phyloP scores from a whole-genome alignment of 208 protist genomes.

The Blastocrithidia nonstop region DNA sequence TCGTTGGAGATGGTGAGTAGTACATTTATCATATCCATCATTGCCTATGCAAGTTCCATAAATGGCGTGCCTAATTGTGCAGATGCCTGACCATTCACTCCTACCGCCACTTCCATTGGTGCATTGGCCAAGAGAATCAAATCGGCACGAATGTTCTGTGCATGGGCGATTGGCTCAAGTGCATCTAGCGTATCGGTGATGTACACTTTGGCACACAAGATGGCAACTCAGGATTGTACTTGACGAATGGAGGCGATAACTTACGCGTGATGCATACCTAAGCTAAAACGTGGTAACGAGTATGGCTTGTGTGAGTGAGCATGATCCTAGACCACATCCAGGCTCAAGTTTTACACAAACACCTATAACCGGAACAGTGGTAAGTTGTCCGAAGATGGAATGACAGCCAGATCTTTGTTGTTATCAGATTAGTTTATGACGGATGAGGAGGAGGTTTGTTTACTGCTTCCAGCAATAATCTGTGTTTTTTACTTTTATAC shows the following conservation, averaged over 20 bases:
- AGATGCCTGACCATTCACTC: conserved; percentile 21
- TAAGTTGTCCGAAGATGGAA: conserved; percentile 10
- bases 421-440: no score
- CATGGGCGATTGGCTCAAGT: conserved; percentile 26
- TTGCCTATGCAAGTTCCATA: conserved; percentile 53
- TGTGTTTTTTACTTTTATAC: no score
- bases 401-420: neutral
- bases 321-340: conserved; percentile 62
- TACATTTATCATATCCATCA: conserved; percentile 70
- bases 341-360: conserved; percentile 31
- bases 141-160: conserved; percentile 14
- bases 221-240: conserved; percentile 18
- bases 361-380: conserved; percentile 44
- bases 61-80: conserved; percentile 51
- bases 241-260: conserved; percentile 42
- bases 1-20: conserved; percentile 18
- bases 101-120: conserved; percentile 14
- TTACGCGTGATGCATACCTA: conserved; percentile 31
- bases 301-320: conserved; percentile 10
- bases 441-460: no score
- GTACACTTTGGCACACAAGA: conserved; percentile 30
- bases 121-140: conserved; percentile 17
- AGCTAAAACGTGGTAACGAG: conserved; percentile 21
- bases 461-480: no score
- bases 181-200: conserved; percentile 23